Conservation (phyloP, 371 early-diverging fungal species). For the Phascolomyces articulosus region DNA sequence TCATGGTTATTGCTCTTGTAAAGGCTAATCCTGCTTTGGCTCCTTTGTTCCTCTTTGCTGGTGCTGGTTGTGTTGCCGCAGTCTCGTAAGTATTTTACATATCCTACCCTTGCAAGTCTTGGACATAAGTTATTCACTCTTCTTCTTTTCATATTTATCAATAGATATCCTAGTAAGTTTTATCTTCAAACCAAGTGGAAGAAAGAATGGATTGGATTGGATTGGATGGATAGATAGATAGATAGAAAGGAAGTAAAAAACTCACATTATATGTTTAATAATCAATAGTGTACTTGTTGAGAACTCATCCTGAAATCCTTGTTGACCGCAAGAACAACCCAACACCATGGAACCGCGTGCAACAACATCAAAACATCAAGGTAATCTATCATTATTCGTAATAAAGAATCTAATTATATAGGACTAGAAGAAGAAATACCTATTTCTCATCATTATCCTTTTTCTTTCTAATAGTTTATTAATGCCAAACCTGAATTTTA, state of each 20-base stretch:
- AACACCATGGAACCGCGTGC: conserved; percentile 45
- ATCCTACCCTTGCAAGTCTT: too few relatives aligned
- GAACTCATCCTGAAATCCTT: conserved; percentile 52
- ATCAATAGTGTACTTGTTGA: conserved; percentile 37
- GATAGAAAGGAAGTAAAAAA: too few relatives aligned
- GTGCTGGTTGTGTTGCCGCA: conserved; percentile 49
- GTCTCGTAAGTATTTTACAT: conserved; percentile 32
- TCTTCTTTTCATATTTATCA: not conserved
- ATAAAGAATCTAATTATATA: too few relatives aligned
- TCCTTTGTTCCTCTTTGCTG: conserved; percentile 48
- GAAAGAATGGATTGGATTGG: too few relatives aligned
- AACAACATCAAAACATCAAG: conserved; percentile 53
- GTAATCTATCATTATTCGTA: conserved; percentile 14
- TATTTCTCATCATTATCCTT: too few relatives aligned
- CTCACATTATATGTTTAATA: not conserved
- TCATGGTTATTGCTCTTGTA: conserved; percentile 27
- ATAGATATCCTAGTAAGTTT: conserved; percentile 26
- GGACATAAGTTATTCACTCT: not conserved
- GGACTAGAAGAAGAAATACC: too few relatives aligned
- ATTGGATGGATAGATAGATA: not conserved
- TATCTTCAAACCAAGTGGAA: too few relatives aligned
- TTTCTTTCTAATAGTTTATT: conserved; percentile 17
- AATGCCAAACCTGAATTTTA: conserved; percentile 33
- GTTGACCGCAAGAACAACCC: conserved; percentile 51
- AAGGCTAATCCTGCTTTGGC: conserved; percentile 44